Evolutionary conservation across 1,284 basidiomycete species (phyloP), one percentile per base, ranked within the genome.

Genomic region (Mrakiaceae sp.): DNA sequence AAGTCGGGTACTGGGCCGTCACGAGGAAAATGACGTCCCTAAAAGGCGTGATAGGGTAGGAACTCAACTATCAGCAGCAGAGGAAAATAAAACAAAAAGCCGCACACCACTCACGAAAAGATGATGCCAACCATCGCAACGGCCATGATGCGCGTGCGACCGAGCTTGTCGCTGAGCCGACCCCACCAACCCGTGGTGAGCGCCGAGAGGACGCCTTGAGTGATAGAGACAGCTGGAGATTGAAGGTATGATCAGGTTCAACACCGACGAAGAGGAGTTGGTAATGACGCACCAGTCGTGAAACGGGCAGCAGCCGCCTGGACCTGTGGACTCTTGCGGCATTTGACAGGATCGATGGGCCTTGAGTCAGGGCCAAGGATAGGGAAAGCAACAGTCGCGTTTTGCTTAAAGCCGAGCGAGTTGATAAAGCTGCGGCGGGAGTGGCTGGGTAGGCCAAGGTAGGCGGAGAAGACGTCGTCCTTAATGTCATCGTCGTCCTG

Each of bases 101-200:
- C 11, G 46, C 2, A 50, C 27, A 12, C 39, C 7, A 82, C 83
- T 58, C 75, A 90, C 86, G 86, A 87, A 67, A 88, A 77, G 70
- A 92, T 80, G 2, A 91, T 74, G 4, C 91, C 89, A 16, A 86
- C 69, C 4, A 87, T 84, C 12, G 85, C 78, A 40, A 85, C 76
- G 10, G 86, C 83, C 63, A 95, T 81, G 47, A 94, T 84, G 57
- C 80, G 82, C 4, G 84, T 87, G 43, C 92, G 81, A 9, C 92
- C 92, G 66, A 86, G 76, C 16, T 84, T 79, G 72, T 94, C 90
- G 7, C 88, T 85, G 56, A 87, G 86, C 66, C 83, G 82, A 49
- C 88, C 88, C 92, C 92, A 96, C 81, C 85, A 90, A 8, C 87
- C 88, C 0, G 90, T 90, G 1, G 88, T 91, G 47, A 93, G 74